These are phyloP conservation scores for Meredithiella fracta DNA, from an alignment of 2,329 filamentous ascomycete genomes.

Conservation along the genomic window DNA sequence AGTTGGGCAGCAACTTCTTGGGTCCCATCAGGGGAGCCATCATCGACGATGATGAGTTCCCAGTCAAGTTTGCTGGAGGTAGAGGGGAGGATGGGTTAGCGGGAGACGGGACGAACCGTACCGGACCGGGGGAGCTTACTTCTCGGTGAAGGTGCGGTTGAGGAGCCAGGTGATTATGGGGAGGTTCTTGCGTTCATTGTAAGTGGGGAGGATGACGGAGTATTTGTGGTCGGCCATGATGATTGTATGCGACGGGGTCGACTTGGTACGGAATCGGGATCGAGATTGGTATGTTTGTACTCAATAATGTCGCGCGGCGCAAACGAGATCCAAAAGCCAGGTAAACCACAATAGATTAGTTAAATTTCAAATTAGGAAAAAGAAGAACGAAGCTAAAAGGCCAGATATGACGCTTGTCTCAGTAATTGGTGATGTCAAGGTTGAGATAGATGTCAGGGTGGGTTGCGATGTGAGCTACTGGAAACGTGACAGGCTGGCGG, in stretches of 20 bases:
- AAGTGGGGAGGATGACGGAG: slow-evolving; percentile 92
- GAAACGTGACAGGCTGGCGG: neutral
- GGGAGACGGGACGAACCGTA: neutral
- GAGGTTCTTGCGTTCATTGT: slow-evolving; percentile 95
- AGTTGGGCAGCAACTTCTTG: slow-evolving; percentile 83
- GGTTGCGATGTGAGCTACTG: neutral
- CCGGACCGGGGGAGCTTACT: slow-evolving; percentile 38
- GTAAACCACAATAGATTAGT: neutral
- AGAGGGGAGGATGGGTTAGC: neutral
- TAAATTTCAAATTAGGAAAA: neutral
- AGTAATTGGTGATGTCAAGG: neutral
- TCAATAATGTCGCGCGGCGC: neutral
- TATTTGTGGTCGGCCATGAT: slow-evolving; percentile 57
- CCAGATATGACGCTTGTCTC: neutral
- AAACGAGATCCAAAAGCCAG: neutral
- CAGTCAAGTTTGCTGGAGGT: slow-evolving; percentile 66
- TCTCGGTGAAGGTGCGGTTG: slow-evolving; percentile 76
- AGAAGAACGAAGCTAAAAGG: neutral
- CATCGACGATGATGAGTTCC: slow-evolving; percentile 97
- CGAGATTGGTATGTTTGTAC: neutral
- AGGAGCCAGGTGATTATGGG: slow-evolving; percentile 92
- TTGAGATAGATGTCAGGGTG: neutral
- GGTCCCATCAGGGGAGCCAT: slow-evolving; percentile 91
- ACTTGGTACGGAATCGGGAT: neutral
- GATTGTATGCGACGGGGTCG: slow-evolving; percentile 1